A percentile compares a stretch with the other conserved stretches of the same genome.
Evolutionary conservation across 805 yeast genomes (phyloP).

Genomic region (Metschnikowia corniflorae): DNA sequence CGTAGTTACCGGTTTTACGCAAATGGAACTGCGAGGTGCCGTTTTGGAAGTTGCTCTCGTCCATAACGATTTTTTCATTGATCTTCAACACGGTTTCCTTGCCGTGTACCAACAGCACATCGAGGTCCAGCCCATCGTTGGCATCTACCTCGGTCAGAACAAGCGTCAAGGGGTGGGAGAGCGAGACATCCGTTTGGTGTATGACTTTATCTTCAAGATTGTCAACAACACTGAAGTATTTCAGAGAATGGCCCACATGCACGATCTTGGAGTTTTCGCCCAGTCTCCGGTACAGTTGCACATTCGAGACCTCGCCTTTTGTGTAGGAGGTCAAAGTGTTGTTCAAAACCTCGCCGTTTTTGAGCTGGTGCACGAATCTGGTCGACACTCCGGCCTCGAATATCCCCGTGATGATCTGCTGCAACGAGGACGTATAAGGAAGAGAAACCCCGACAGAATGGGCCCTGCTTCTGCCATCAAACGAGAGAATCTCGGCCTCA

Average conservation of each 20-base stretch:
- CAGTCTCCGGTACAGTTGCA: slow-evolving; percentile 32
- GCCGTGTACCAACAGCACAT: slow-evolving; percentile 25
- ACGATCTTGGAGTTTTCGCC: slow-evolving; percentile 40
- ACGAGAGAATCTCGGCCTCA: slow-evolving; percentile 33
- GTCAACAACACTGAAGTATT: slow-evolving; percentile 21
- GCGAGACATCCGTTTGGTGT: slow-evolving; percentile 17
- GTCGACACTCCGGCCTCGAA: slow-evolving; percentile 33
- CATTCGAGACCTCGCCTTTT: slow-evolving; percentile 32
- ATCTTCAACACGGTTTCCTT: slow-evolving; percentile 16
- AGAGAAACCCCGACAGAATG: slow-evolving; percentile 31
- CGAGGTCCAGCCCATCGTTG: slow-evolving; percentile 23
- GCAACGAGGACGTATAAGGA: slow-evolving; percentile 34
- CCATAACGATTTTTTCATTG: slow-evolving; percentile 20
- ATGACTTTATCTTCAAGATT: slow-evolving; percentile 20
- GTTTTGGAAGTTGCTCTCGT: slow-evolving; percentile 32
- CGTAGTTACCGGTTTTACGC: slow-evolving; percentile 45
- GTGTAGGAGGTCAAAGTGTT: slow-evolving; percentile 28
- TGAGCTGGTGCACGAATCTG: slow-evolving; percentile 33
- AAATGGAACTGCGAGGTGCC: slow-evolving; percentile 45
- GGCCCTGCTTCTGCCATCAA: slow-evolving; percentile 23
- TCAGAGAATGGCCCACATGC: slow-evolving; percentile 21
- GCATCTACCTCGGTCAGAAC: slow-evolving; percentile 13
- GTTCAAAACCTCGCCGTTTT: slow-evolving; percentile 34
- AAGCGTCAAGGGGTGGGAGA: slow-evolving; percentile 30
- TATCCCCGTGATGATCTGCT: slow-evolving; percentile 37